A percentile compares a stretch with the other conserved stretches of the same genome.
These are phyloP conservation scores for Aspergillus versicolor DNA, from an alignment of 2,329 filamentous ascomycete genomes.

Conservation along the genomic window DNA sequence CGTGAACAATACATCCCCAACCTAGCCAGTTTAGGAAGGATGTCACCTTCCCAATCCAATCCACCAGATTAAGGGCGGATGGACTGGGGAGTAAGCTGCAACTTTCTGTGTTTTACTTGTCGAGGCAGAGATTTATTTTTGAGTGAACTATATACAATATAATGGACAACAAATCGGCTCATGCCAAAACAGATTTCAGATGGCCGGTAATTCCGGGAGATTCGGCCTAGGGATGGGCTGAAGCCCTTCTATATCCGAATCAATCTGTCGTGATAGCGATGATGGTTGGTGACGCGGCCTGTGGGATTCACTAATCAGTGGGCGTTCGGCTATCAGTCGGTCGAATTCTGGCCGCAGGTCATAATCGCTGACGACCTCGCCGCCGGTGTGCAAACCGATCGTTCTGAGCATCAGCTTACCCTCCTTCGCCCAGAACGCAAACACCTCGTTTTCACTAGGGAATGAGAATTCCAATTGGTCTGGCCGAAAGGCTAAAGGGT, in stretches of 20 bases:
- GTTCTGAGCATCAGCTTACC: slow-evolving; percentile 28
- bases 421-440: slow-evolving; percentile 23
- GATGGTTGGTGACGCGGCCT: slow-evolving; percentile 16
- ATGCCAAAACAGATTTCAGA: background rate
- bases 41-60: background rate
- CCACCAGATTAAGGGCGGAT: too few relatives aligned
- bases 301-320: slow-evolving; percentile 11
- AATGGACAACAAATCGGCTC: background rate
- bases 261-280: slow-evolving; percentile 14
- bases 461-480: slow-evolving; percentile 31
- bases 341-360: slow-evolving; percentile 35
- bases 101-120: background rate
- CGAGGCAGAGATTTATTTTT: background rate
- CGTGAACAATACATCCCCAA: background rate
- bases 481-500: slow-evolving; percentile 32
- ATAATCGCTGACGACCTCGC: slow-evolving; percentile 29
- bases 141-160: background rate
- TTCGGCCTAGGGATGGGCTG: slow-evolving; percentile 15
- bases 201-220: slow-evolving; percentile 20
- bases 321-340: slow-evolving; percentile 22
- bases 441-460: slow-evolving; percentile 21
- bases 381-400: slow-evolving; percentile 23
- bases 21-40: background rate
- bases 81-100: background rate
- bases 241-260: slow-evolving; percentile 14